A percentile compares a stretch with the other conserved stretches of the same genome.
These are phyloP conservation scores for Lyophyllum shimeji DNA, from an alignment of 768 basidiomycete species.

Conservation along the genomic window DNA sequence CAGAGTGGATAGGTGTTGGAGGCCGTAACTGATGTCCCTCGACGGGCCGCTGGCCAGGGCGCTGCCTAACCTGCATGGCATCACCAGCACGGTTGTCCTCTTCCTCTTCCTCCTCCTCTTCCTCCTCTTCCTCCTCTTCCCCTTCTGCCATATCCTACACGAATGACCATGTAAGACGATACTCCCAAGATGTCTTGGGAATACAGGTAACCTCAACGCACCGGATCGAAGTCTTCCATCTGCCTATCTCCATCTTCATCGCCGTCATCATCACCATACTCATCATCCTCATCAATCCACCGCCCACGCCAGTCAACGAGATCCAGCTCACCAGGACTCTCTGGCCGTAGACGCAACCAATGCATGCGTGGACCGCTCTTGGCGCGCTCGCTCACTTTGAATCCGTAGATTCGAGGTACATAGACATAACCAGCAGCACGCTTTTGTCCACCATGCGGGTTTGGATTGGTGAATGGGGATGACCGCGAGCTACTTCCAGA, in stretches of 20 bases:
- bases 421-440: conserved; percentile 86
- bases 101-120: conserved; percentile 55
- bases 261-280: conserved; percentile 66
- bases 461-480: conserved; percentile 80
- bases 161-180: conserved; percentile 9
- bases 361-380: conserved; percentile 96
- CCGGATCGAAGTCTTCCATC: conserved; percentile 88
- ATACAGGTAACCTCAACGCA: conserved; percentile 34
- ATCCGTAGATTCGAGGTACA: conserved; percentile 92
- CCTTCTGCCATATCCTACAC: conserved; percentile 45
- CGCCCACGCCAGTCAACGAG: conserved; percentile 88
- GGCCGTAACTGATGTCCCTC: conserved; percentile 27
- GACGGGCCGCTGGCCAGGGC: conserved; percentile 33
- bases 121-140: conserved; percentile 62
- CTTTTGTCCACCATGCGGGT: conserved; percentile 87
- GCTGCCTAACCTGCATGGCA: conserved; percentile 28
- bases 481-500: conserved; percentile 47
- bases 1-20: conserved; percentile 42
- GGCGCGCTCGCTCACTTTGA: conserved; percentile 94
- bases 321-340: conserved; percentile 77
- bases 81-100: conserved; percentile 24
- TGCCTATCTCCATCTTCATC: conserved; percentile 72
- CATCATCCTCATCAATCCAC: conserved; percentile 72
- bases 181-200: conserved; percentile 7
- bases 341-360: conserved; percentile 90